Percentiles rank a stretch among this genome's conserved stretches.
These are phyloP conservation scores for Plasmodium gonderi DNA, from an alignment of 169 alveolate genomes.

Conservation along the genomic window DNA sequence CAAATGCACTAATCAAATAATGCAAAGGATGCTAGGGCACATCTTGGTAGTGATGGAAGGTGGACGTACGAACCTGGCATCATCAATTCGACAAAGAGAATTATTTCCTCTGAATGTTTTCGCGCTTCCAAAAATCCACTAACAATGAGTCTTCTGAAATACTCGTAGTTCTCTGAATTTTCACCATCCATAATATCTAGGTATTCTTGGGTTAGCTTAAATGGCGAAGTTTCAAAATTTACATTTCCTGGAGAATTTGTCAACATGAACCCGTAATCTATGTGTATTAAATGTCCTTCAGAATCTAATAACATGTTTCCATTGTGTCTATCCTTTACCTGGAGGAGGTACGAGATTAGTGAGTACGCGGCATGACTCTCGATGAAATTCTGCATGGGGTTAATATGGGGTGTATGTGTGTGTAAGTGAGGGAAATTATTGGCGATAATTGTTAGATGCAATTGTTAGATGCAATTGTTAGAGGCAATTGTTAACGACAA, in stretches of 20 bases:
- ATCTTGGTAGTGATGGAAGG: too few relatives aligned
- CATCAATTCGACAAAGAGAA: conserved; percentile 92
- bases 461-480: background rate
- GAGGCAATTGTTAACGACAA: background rate
- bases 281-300: conserved; percentile 96
- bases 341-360: conserved; percentile 93
- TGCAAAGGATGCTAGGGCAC: too few relatives aligned
- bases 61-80: conserved; percentile 77
- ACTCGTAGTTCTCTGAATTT: conserved; percentile 90
- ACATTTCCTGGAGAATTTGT: conserved; percentile 97
- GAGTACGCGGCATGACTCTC: conserved; percentile 98
- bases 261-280: conserved; percentile 96
- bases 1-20: too few relatives aligned
- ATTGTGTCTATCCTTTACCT: conserved; percentile 97
- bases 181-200: conserved; percentile 95
- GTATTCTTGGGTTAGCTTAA: conserved; percentile 96
- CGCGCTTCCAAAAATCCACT: conserved; percentile 91
- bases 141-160: conserved; percentile 88
- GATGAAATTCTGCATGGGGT: conserved; percentile 85
- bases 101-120: conserved; percentile 90
- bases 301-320: conserved; percentile 95
- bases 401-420: background rate
- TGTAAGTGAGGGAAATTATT: background rate
- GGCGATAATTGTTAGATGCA: background rate
- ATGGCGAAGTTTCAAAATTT: conserved; percentile 96